phyloP scores from a whole-genome alignment of 495 filamentous ascomycete species.

The Hypomontagnella monticulosa region DNA sequence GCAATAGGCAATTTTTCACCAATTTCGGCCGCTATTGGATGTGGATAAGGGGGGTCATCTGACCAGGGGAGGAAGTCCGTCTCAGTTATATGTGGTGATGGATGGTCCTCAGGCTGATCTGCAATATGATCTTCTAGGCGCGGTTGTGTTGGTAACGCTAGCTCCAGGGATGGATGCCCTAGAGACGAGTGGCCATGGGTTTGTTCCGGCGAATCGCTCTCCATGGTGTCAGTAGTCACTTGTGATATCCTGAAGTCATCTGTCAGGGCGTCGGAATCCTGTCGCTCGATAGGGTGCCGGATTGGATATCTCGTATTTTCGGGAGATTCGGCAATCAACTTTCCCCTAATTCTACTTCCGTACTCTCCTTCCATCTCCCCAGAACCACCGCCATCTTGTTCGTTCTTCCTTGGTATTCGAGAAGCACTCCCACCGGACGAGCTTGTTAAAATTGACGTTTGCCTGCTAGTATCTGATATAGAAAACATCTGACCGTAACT shows the following conservation, averaged over 20 bases:
- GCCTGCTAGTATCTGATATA: slow-evolving; percentile 71
- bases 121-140: slow-evolving; percentile 9
- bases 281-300: slow-evolving; percentile 39
- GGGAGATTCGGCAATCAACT: slow-evolving; percentile 46
- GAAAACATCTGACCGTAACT: slow-evolving; percentile 82
- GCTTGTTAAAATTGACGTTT: slow-evolving; percentile 50
- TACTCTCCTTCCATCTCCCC: slow-evolving; percentile 46
- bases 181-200: slow-evolving; percentile 7
- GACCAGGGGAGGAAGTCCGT: slow-evolving; percentile 61
- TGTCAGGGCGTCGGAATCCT: slow-evolving; percentile 50
- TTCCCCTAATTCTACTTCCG: slow-evolving; percentile 51
- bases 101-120: slow-evolving; percentile 43
- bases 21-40: slow-evolving; percentile 39
- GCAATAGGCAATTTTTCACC: slow-evolving; percentile 28
- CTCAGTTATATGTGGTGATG: slow-evolving; percentile 55
- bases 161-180: background rate
- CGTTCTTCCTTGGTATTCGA: slow-evolving; percentile 33
- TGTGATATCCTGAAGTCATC: slow-evolving; percentile 59
- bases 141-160: slow-evolving; percentile 4
- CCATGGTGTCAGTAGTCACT: slow-evolving; percentile 53
- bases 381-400: slow-evolving; percentile 25
- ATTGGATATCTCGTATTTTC: slow-evolving; percentile 30
- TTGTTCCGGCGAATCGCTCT: slow-evolving; percentile 31
- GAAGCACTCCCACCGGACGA: slow-evolving; percentile 48
- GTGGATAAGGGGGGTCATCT: slow-evolving; percentile 58